A percentile compares a stretch with the other conserved stretches of the same genome.
Evolutionary conservation across 2,329 filamentous ascomycete genomes (phyloP).

Genomic region (Incumbomyces delicatus): DNA sequence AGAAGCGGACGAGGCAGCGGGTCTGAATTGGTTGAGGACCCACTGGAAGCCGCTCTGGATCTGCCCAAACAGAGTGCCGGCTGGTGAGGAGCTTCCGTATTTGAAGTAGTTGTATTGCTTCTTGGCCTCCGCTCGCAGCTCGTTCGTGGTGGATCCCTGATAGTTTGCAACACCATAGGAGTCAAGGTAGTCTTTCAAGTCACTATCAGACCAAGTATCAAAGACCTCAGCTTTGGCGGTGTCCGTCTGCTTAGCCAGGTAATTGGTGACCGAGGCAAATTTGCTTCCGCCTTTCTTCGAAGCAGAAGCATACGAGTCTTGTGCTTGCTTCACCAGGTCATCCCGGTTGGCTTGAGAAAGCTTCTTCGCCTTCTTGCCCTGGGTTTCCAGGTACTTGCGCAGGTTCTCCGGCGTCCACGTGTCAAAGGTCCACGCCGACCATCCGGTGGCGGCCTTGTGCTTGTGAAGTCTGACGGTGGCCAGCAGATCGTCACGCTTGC

Average conservation of each 20-base stretch:
- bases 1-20: conserved; percentile 34
- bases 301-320: conserved; percentile 37
- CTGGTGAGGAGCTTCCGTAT: conserved; percentile 60
- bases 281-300: conserved; percentile 37
- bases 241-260: conserved; percentile 56
- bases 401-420: conserved; percentile 64
- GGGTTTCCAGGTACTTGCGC: conserved; percentile 43
- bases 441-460: conserved; percentile 59
- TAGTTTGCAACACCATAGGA: conserved; percentile 62
- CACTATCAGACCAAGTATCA: conserved; percentile 59
- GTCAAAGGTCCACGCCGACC: conserved; percentile 69
- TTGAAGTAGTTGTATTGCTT: conserved; percentile 67
- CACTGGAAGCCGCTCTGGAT: conserved; percentile 40
- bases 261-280: conserved; percentile 59
- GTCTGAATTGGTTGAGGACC: conserved; percentile 39
- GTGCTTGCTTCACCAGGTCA: conserved; percentile 55
- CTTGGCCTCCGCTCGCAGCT: conserved; percentile 60
- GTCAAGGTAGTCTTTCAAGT: conserved; percentile 71
- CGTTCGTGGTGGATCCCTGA: conserved; percentile 58
- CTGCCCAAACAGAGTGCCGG: conserved; percentile 57
- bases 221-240: conserved; percentile 57
- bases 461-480: conserved; percentile 64
- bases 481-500: conserved; percentile 63
- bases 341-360: conserved; percentile 59
- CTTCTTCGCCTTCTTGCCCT: conserved; percentile 47